Conservation (phyloP, 2,329 filamentous ascomycete species). For the Pestalotiopsis sp. region DNA sequence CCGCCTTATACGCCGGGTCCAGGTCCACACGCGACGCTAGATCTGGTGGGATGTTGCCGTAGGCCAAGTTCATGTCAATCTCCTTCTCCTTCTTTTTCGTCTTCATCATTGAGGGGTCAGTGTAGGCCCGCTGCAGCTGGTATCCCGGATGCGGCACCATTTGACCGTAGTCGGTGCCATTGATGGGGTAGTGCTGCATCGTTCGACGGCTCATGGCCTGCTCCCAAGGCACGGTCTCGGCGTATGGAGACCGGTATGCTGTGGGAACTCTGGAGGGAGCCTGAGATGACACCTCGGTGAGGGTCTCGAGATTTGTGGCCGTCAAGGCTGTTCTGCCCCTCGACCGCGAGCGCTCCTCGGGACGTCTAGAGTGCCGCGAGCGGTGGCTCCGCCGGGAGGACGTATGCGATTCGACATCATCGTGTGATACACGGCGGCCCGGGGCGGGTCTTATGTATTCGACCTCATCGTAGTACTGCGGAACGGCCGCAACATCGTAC, state of each 20-base stretch:
- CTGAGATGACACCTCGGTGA: slow-evolving; percentile 52
- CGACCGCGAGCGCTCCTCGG: slow-evolving; percentile 31
- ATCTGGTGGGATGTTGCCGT: slow-evolving; percentile 78
- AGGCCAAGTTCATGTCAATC: slow-evolving; percentile 90
- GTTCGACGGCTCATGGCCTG: slow-evolving; percentile 40
- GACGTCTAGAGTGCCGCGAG: slow-evolving; percentile 36
- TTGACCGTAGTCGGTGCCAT: slow-evolving; percentile 19
- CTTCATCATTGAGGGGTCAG: slow-evolving; percentile 38
- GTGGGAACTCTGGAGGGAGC: slow-evolving; percentile 43
- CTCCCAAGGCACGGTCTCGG: slow-evolving; percentile 46
- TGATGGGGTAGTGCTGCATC: slow-evolving; percentile 19
- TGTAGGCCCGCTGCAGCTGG: slow-evolving; percentile 32
- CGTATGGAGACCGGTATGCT: slow-evolving; percentile 38
- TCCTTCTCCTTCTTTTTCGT: slow-evolving; percentile 39
- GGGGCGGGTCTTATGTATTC: slow-evolving; percentile 22
- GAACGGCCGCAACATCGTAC: slow-evolving; percentile 38
- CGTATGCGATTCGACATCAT: slow-evolving; percentile 36
- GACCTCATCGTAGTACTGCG: slow-evolving; percentile 29
- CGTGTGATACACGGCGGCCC: slow-evolving; percentile 24
- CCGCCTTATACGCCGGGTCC: slow-evolving; percentile 48
- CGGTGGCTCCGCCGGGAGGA: slow-evolving; percentile 44
- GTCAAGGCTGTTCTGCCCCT: slow-evolving; percentile 46
- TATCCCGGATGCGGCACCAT: slow-evolving; percentile 7
- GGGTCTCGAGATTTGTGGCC: slow-evolving; percentile 50
- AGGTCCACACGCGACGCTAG: slow-evolving; percentile 43